Conservation (phyloP, 768 basidiomycete genomes). For the Cystobasidium ongulense region DNA sequence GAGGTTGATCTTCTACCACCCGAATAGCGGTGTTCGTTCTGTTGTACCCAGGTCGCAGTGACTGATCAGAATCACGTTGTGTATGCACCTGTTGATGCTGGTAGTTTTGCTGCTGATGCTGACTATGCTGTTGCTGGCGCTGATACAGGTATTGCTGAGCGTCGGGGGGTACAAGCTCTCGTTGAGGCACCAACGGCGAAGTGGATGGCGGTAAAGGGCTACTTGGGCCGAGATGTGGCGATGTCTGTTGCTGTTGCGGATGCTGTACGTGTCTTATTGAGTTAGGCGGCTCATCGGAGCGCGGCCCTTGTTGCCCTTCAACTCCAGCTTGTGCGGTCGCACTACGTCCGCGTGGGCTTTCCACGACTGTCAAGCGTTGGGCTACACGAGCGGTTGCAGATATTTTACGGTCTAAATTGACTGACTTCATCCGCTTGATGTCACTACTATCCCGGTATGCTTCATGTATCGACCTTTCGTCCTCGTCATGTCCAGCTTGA, state of each 20-base stretch:
- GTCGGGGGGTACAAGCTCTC: neutral
- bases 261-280: slow-evolving; percentile 15
- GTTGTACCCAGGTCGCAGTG: neutral
- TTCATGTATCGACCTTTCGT: slow-evolving; percentile 50
- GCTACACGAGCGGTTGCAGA: slow-evolving; percentile 78
- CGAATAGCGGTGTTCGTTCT: slow-evolving; percentile 70
- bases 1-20: slow-evolving; percentile 68
- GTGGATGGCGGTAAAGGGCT: neutral
- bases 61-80: neutral
- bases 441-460: slow-evolving; percentile 79
- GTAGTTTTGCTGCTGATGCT: neutral
- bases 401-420: slow-evolving; percentile 87
- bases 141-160: neutral
- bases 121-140: slow-evolving; percentile 2
- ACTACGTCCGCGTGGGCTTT: slow-evolving; percentile 82
- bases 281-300: neutral
- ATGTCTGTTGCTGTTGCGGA: neutral
- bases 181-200: neutral
- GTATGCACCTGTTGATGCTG: neutral
- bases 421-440: slow-evolving; percentile 88
- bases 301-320: neutral
- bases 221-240: neutral
- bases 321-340: slow-evolving; percentile 37
- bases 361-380: slow-evolving; percentile 88
- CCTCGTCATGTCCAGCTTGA: slow-evolving; percentile 45